Evolutionary conservation across 805 yeast genomes (phyloP).

Genomic region (Barnettozyma botsteinii): DNA sequence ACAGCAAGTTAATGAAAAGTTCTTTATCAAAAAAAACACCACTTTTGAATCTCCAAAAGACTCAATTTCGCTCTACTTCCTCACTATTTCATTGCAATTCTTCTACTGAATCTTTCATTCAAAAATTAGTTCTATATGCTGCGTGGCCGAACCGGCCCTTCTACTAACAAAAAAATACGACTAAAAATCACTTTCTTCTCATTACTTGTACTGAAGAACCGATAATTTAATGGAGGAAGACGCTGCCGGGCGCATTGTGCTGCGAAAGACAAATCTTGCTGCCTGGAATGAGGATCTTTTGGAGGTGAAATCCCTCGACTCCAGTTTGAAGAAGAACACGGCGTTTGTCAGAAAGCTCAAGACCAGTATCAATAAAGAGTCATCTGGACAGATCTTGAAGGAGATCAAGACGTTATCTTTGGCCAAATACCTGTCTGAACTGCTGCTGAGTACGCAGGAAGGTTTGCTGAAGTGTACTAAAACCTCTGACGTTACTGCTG

Average conservation of each 20-base stretch:
- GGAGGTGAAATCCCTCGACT: conserved; percentile 39
- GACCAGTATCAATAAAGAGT: conserved; percentile 49
- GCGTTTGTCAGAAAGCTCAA: conserved; percentile 70
- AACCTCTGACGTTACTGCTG: conserved; percentile 53
- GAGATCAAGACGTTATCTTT: conserved; percentile 61
- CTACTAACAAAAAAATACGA: too few relatives aligned
- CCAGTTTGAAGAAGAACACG: conserved; percentile 77
- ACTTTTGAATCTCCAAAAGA: too few relatives aligned
- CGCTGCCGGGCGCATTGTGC: conserved; percentile 6
- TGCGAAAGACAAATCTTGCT: conserved; percentile 9
- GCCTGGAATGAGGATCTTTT: conserved; percentile 21
- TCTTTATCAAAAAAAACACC: too few relatives aligned
- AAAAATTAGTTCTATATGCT: too few relatives aligned
- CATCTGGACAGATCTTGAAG: conserved; percentile 40
- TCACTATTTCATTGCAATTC: too few relatives aligned
- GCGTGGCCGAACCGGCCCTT: too few relatives aligned
- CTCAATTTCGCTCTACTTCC: too few relatives aligned
- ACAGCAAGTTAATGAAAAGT: too few relatives aligned
- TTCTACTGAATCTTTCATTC: too few relatives aligned
- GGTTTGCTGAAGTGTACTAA: conserved; percentile 49
- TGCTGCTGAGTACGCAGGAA: conserved; percentile 57
- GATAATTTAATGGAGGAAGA: conserved; percentile 7
- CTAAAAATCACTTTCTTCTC: too few relatives aligned
- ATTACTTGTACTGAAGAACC: too few relatives aligned
- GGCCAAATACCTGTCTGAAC: conserved; percentile 70